Base-by-base conservation (phyloP, 495 filamentous ascomycete species). In the Aspergillus sparsus region DNA sequence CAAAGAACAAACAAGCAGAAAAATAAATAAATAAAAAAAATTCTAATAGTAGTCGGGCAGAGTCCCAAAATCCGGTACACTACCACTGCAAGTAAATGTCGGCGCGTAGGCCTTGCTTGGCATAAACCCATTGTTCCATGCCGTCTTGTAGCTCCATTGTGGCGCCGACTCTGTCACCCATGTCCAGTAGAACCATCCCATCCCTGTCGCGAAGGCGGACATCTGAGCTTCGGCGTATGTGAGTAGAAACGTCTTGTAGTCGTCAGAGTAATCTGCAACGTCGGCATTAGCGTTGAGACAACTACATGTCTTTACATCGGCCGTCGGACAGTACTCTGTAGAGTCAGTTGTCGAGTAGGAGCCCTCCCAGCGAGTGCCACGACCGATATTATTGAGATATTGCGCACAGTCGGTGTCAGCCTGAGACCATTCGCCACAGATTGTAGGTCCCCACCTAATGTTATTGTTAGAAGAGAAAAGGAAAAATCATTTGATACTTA, bases 131-230 rank as follows among this genome's bases (percentile, higher is more conserved):
- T 90, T 90, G 61, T 83, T 85, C 72, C 95, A 80, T 0, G 91
- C 93, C 61, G 85, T 82, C 71, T 91, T 91, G 70, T 93, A 99
- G 72, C 91, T 96, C 94, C 94, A 99, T 76, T 98, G 94, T 41
- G 86, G 78, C 49, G 91, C 88, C 41, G 74, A 81, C 75, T 92
- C 88, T 4, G 89, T 92, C 59, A 85, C 76, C 90, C 89, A 92
- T 21, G 92, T 97, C 95, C 95, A 99, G 76, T 98, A 98, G 75
- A 96, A 93, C 94, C 95, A 98, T 49, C 95, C 95, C 86, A 89
- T 93, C 7, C 89, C 90, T 46, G 86, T 84, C 72, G 96, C 92
- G 62, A 97, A 99, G 33, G 85, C 88, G 13, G 82, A 75, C 91
- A 99, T 98, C 77, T 99, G 95, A 42, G 92, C 93, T 74, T 96